These are phyloP conservation scores for Termitomyces sp. DNA, from an alignment of 768 basidiomycete genomes.

Conservation along the genomic window DNA sequence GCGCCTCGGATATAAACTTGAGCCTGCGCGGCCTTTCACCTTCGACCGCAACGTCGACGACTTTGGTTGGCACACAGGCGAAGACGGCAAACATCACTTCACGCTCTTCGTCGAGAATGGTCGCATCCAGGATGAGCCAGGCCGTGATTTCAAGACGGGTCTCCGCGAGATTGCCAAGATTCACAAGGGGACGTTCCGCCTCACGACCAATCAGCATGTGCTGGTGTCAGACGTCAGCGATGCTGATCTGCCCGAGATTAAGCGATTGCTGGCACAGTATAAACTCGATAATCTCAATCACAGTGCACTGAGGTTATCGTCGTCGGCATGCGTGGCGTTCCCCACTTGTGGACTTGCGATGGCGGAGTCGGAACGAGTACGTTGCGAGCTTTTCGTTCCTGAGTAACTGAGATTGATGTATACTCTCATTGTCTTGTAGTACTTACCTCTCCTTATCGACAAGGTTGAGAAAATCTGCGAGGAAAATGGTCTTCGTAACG, in stretches of 20 bases:
- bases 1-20: constrained; percentile 73
- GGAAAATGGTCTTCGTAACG: constrained; percentile 87
- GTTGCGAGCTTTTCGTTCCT: constrained; percentile 12
- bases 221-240: constrained; percentile 78
- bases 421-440: constrained; percentile 36
- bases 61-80: constrained; percentile 88
- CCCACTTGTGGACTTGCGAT: constrained; percentile 76
- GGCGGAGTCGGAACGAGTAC: constrained; percentile 51
- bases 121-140: constrained; percentile 91
- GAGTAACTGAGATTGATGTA: neutral
- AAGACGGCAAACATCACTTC: constrained; percentile 88
- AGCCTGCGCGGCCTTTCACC: constrained; percentile 66
- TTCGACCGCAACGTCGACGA: constrained; percentile 92
- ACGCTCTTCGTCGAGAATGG: constrained; percentile 97
- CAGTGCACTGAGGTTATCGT: constrained; percentile 76
- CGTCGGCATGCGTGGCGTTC: constrained; percentile 96
- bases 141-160: constrained; percentile 86
- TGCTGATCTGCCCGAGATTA: constrained; percentile 72
- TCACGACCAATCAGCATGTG: constrained; percentile 95
- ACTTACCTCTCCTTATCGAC: constrained; percentile 86
- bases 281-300: constrained; percentile 84
- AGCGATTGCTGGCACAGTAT: constrained; percentile 73
- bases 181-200: constrained; percentile 89
- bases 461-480: constrained; percentile 96
- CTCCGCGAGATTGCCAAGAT: constrained; percentile 89